phyloP scores from a whole-genome alignment of 169 alveolate species.

The Cryptosporidium meleagridis region DNA sequence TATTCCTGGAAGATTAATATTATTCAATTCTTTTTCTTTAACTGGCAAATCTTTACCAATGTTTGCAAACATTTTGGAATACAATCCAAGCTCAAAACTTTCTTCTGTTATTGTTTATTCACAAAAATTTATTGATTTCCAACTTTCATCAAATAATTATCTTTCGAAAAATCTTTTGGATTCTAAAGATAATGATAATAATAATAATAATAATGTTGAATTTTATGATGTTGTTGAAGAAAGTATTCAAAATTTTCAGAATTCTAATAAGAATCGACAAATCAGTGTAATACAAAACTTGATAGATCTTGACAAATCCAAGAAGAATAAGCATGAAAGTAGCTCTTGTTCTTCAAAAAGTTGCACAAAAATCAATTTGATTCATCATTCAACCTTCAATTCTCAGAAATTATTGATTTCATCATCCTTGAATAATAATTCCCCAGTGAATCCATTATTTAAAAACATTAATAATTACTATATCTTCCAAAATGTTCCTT shows the following conservation, averaged over 20 bases:
- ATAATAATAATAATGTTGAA: neutral
- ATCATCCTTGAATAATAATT: too few relatives aligned
- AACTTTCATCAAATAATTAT: too few relatives aligned
- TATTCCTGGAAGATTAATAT: slow-evolving; percentile 36
- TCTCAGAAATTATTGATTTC: neutral
- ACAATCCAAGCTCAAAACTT: neutral
- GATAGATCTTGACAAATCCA: neutral
- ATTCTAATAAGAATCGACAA: slow-evolving; percentile 21
- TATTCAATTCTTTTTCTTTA: neutral
- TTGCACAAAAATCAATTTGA: neutral
- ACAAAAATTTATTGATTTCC: slow-evolving; percentile 1
- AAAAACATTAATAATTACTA: slow-evolving; percentile 11
- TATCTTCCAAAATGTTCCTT: slow-evolving; percentile 30
- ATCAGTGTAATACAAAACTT: slow-evolving; percentile 14
- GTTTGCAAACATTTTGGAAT: slow-evolving; percentile 19
- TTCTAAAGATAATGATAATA: neutral
- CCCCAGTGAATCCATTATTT: slow-evolving; percentile 2
- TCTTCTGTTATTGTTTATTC: slow-evolving; percentile 24
- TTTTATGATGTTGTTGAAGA: slow-evolving; percentile 63
- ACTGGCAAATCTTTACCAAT: slow-evolving; percentile 1
- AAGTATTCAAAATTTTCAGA: slow-evolving; percentile 17
- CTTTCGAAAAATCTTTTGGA: too few relatives aligned
- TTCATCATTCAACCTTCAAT: slow-evolving; percentile 14
- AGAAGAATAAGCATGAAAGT: neutral
- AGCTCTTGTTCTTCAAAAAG: neutral